Base-by-base conservation (phyloP, 1,284 basidiomycete species). In the Tylopilus orsonianus region DNA sequence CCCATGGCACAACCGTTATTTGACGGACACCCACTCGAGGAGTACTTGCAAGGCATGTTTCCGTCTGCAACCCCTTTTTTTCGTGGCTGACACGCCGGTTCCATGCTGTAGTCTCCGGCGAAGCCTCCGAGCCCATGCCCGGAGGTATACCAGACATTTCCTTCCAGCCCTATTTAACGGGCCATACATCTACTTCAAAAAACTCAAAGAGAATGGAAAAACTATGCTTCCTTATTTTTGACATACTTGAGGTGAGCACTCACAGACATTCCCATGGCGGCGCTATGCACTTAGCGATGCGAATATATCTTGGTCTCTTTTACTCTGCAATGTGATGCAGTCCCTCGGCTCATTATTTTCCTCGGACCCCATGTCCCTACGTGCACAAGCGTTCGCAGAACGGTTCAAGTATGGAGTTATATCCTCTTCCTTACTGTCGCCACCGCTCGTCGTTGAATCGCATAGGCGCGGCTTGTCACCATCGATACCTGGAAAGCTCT, bases 371-470 rank as follows among this genome's bases (percentile, higher is more conserved):
- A 41, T 48, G 9, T 51, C 56, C 36, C 61, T 52, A 56, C 60
- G 65, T 22, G 65, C 73, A 10, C 74, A 64, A 55, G 71, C 71
- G 32, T 87, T 90, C 56, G 78, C 81, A 13, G 88, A 91, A 66
- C 82, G 79, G 40, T 90, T 91, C 77, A 90, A 90, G 66, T 90
- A 90, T 74, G 80, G 80, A 50, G 78, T 91, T n/a, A 90, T 91
- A 50, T 89, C 88, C 4, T 90, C 88, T 1, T 81, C 87, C 3
- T 72, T 90, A 8, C 75, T 91, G 16, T 79, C 85, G 3, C 63
- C 75, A 6, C 71, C 70, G 30, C 67, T 63, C 47, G 61, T 52
- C 51, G 58, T 44, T 34, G 69, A 57, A 53, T 33, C 57, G 1
- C 54, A 66, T 22, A 57, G 67, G 41, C 62, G 70, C 35, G 56